phyloP scores from a whole-genome alignment of 768 basidiomycete species.

The Hypsizygus marmoreus region DNA sequence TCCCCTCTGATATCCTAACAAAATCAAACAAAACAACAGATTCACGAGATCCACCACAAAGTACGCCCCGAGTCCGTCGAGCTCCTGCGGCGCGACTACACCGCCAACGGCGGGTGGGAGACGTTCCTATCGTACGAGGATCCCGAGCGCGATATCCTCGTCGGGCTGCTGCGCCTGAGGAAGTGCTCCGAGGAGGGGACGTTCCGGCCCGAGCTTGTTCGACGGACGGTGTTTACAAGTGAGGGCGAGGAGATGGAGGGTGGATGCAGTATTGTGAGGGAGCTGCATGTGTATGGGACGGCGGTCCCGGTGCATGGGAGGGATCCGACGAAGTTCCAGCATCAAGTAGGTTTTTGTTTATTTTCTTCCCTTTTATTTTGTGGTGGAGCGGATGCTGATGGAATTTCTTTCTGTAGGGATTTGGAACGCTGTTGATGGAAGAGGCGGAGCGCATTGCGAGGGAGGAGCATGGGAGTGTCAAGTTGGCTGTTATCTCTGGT shows the following conservation, averaged over 20 bases:
- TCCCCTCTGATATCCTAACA: constrained; percentile 7
- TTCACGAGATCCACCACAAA: constrained; percentile 98
- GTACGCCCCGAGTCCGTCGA: constrained; percentile 95
- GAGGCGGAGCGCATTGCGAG: constrained; percentile 97
- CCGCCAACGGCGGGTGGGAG: constrained; percentile 99
- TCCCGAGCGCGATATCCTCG: constrained; percentile 93
- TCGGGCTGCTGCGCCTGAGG: constrained; percentile 87
- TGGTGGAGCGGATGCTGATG: neutral
- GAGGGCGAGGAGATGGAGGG: too few relatives aligned
- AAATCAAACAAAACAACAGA: constrained; percentile 44
- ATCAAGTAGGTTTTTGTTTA: constrained; percentile 58
- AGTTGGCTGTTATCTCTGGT: constrained; percentile 97
- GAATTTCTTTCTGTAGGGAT: constrained; percentile 58
- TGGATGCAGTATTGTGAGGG: constrained; percentile 89
- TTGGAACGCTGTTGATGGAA: constrained; percentile 97
- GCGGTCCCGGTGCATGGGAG: constrained; percentile 96
- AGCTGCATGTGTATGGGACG: constrained; percentile 97
- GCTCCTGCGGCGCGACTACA: constrained; percentile 91
- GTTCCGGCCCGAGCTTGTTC: constrained; percentile 89
- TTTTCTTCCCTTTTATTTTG: too few relatives aligned
- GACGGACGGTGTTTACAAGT: constrained; percentile 60
- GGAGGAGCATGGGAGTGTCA: constrained; percentile 95
- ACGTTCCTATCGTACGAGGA: constrained; percentile 99
- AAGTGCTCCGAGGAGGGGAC: constrained; percentile 98
- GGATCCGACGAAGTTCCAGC: constrained; percentile 98